These are phyloP conservation scores for Tricladium varicosporioides DNA, from an alignment of 2,329 filamentous ascomycete genomes.

Conservation along the genomic window DNA sequence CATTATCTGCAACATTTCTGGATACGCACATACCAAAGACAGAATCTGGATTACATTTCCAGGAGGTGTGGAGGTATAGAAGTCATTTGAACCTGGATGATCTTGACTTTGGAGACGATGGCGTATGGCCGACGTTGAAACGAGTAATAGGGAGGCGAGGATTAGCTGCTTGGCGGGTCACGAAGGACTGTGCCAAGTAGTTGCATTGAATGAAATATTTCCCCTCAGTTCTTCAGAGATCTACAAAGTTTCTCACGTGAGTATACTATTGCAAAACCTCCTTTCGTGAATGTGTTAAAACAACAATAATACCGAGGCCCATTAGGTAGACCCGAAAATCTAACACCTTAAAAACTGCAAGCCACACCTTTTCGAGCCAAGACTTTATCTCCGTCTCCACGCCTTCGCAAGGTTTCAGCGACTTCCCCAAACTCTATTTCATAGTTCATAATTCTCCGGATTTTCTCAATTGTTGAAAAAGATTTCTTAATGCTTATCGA, in stretches of 20 bases:
- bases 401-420: too few species aligned
- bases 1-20: constrained; percentile 68
- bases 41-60: constrained; percentile 57
- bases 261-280: constrained; percentile 1
- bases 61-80: constrained; percentile 67
- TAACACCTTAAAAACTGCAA: too few species aligned
- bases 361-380: too few species aligned
- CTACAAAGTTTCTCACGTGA: background rate
- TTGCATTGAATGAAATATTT: background rate
- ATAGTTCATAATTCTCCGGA: too few species aligned
- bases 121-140: constrained; percentile 67
- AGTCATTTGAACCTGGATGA: constrained; percentile 77
- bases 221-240: background rate
- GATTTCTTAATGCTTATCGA: constrained; percentile 14
- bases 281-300: background rate
- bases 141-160: constrained; percentile 65
- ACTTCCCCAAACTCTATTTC: too few species aligned
- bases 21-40: constrained; percentile 53
- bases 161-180: constrained; percentile 61
- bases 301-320: too few species aligned
- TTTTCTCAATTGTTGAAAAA: too few species aligned
- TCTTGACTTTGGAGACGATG: constrained; percentile 75
- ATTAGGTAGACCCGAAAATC: too few species aligned
- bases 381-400: too few species aligned
- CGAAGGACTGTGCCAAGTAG: constrained; percentile 37